Base-by-base conservation (phyloP, 148 eudicot species). In the Vaccinium corymbosum region DNA sequence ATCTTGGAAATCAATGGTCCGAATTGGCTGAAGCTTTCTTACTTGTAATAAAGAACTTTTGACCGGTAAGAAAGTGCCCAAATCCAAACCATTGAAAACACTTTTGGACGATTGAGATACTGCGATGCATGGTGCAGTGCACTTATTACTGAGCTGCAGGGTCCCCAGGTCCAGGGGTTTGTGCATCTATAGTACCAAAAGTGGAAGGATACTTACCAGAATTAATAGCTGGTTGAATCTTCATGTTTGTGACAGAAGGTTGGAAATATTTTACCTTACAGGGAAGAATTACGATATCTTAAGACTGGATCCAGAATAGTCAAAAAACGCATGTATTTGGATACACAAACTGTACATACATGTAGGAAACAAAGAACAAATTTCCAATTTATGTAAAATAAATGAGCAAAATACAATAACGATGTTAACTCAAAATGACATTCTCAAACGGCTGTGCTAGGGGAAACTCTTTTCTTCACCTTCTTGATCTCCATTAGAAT, bases 391-490 rank as follows among this genome's bases (percentile, higher is more conserved):
- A 82, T 71, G 78, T 32, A 82, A 66, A 20, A 0, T 25, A 51
- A 19, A 82, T 29, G 29, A 82, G 77, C 62, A 12, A 16, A 75
- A n/a, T 48, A 53, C 48, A 73, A 53, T 46, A 25, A 9, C 7
- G 55, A 53, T 17, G 27, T 57, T 27, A 29, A 50, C 80, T 73
- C 80, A 85, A 71, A 19, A 71, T 64, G 1, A 25, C 48, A 32
- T 51, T 29, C 6, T 35, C 64, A 49, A 16, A 25, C 62, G 70
- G 46, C 29, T 78, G 72, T 46, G 56, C 48, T 22, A 51, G 38
- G 71, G 61, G 72, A 77, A 51, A 15, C 19, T 59, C 20, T 46
- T 29, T 81, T 81, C 22, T 80, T 61, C 19, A 75, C 61, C 75
- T 57, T 46, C 27, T 52, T 27, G 46, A 48, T 50, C 80, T 77